Evolutionary conservation across 768 basidiomycete species (phyloP).

Genomic region (Rickenella mellea): DNA sequence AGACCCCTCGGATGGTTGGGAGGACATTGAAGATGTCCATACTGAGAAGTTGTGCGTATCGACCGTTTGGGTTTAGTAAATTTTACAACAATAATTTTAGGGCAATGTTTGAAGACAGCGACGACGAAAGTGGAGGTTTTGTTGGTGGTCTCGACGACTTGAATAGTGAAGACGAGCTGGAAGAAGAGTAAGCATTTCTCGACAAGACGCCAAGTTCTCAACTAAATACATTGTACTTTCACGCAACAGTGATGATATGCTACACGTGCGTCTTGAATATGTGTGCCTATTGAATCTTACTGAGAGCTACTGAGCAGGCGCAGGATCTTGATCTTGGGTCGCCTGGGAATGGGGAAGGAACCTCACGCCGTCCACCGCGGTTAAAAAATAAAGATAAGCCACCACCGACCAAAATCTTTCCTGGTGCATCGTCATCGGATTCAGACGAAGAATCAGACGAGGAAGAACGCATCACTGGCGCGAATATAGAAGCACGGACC

Average conservation of each 20-base stretch:
- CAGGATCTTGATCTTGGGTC: constrained; percentile 60
- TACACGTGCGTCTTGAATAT: constrained; percentile 38
- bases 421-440: constrained; percentile 32
- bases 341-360: constrained; percentile 43
- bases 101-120: constrained; percentile 38
- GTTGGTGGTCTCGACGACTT: constrained; percentile 42
- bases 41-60: constrained; percentile 29
- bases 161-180: constrained; percentile 35
- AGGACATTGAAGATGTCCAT: constrained; percentile 37
- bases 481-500: constrained; percentile 77
- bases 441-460: constrained; percentile 37
- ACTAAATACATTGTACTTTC: background rate
- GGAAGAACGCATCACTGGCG: constrained; percentile 53
- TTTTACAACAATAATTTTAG: too few relatives aligned
- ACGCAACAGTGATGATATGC: constrained; percentile 38
- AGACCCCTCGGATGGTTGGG: constrained; percentile 53
- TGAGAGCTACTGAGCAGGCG: constrained; percentile 17
- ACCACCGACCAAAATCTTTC: constrained; percentile 38
- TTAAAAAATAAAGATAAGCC: constrained; percentile 42
- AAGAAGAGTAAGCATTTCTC: constrained; percentile 29
- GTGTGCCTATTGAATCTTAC: constrained; percentile 10
- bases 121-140: constrained; percentile 28
- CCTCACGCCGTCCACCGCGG: constrained; percentile 13
- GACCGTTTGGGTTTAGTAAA: too few relatives aligned
- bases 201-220: too few relatives aligned